Conservation (phyloP, 306 rosid genomes). For the Quercus dentata region DNA sequence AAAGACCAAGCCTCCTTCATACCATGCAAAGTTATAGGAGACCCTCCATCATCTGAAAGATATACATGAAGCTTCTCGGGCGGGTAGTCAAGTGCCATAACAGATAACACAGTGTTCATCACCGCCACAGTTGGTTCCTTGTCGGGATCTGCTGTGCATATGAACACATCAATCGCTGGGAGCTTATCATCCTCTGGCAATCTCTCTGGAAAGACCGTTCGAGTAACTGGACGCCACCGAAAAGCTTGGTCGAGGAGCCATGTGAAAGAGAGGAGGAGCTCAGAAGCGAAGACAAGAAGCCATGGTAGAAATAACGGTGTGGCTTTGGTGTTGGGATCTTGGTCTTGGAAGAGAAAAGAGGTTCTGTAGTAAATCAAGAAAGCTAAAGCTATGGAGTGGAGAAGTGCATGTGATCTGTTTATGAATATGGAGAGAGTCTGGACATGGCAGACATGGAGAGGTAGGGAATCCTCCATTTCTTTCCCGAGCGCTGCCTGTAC, state of each 20-base stretch:
- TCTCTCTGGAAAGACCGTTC: constrained; percentile 52
- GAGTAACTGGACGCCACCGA: constrained; percentile 50
- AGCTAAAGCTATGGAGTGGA: constrained; percentile 47
- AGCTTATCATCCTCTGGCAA: constrained; percentile 50
- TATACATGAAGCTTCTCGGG: constrained; percentile 64
- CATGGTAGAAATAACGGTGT: constrained; percentile 34
- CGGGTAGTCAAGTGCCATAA: constrained; percentile 74
- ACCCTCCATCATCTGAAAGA: constrained; percentile 74
- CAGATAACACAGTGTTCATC: constrained; percentile 75
- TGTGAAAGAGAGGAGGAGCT: constrained; percentile 52
- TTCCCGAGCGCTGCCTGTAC: too few relatives aligned
- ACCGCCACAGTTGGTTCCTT: constrained; percentile 71
- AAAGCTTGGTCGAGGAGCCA: constrained; percentile 62
- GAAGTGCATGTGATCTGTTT: constrained; percentile 44
- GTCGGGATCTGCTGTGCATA: constrained; percentile 66
- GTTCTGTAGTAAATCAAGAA: constrained; percentile 54
- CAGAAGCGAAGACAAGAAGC: constrained; percentile 53
- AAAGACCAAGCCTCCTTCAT: constrained; percentile 53
- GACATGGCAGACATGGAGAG: constrained; percentile 45
- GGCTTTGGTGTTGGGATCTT: constrained; percentile 13
- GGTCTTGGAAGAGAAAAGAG: constrained; percentile 32
- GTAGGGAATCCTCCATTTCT: constrained; percentile 38
- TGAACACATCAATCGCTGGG: constrained; percentile 59
- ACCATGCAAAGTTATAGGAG: constrained; percentile 40
- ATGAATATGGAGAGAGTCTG: constrained; percentile 33